Evolutionary conservation across 331 rosid genomes (phyloP).

Genomic region (Rosa hybrid): DNA sequence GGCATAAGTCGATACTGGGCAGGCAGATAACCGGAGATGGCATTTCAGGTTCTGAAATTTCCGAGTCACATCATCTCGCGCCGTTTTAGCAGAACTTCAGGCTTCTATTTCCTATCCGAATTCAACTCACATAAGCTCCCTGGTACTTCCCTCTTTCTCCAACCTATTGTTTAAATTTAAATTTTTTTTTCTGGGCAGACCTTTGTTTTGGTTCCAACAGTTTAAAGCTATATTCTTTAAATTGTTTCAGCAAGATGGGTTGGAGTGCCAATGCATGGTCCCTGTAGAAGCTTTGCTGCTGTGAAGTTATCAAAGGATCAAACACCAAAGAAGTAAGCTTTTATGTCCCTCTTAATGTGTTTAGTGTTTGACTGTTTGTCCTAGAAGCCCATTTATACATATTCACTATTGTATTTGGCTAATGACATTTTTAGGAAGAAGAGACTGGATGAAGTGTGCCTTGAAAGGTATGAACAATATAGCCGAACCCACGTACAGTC

Average conservation of each 20-base stretch:
- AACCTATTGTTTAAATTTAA: background rate
- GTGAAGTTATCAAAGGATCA: constrained; percentile 57
- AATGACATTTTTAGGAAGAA: constrained; percentile 45
- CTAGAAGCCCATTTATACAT: background rate
- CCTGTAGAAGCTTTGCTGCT: constrained; percentile 53
- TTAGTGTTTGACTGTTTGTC: background rate
- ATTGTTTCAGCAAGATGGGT: constrained; percentile 44
- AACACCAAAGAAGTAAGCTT: constrained; percentile 65
- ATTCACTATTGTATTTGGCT: constrained; percentile 2
- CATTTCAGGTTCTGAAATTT: constrained; percentile 48
- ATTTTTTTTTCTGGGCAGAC: background rate
- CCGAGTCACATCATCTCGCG: constrained; percentile 36
- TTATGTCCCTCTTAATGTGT: constrained; percentile 1
- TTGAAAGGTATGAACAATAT: constrained; percentile 71
- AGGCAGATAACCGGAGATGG: constrained; percentile 23
- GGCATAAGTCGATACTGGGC: background rate
- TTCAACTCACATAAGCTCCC: constrained; percentile 27
- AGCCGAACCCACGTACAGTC: constrained; percentile 86
- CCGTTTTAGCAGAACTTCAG: constrained; percentile 28
- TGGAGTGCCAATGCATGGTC: constrained; percentile 36
- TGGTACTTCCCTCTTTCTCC: constrained; percentile 21
- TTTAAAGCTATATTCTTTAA: background rate
- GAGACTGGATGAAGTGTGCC: constrained; percentile 85
- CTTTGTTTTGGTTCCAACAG: constrained; percentile 3
- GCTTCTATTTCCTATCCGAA: constrained; percentile 30